phyloP scores from a whole-genome alignment of 768 basidiomycete genomes.

The Boletus sp. region DNA sequence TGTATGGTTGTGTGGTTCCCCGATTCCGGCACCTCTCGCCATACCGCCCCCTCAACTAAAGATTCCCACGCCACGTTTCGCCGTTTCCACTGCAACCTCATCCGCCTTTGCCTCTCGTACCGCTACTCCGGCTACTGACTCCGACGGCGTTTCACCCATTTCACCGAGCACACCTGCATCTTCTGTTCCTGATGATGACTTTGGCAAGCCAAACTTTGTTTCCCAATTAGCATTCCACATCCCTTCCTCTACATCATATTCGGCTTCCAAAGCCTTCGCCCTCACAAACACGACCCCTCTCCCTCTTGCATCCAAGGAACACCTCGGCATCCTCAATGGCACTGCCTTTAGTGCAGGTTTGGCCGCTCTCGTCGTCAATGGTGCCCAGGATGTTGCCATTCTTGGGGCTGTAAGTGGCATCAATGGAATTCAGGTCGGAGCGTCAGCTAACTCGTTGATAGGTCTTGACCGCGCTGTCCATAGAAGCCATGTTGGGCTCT shows the following conservation, averaged over 20 bases:
- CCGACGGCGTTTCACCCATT: slow-evolving; percentile 46
- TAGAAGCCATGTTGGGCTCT: slow-evolving; percentile 76
- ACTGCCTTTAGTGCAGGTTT: slow-evolving; percentile 83
- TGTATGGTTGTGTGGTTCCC: slow-evolving; percentile 51
- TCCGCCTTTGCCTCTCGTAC: slow-evolving; percentile 14
- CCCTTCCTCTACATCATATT: slow-evolving; percentile 7
- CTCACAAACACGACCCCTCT: slow-evolving; percentile 63
- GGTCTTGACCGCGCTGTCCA: slow-evolving; percentile 79
- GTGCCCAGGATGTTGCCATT: slow-evolving; percentile 65
- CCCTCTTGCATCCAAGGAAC: slow-evolving; percentile 70
- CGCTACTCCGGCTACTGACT: slow-evolving; percentile 18
- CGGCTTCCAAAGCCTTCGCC: slow-evolving; percentile 49
- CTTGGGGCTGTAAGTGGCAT: slow-evolving; percentile 40
- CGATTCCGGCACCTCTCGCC: slow-evolving; percentile 1
- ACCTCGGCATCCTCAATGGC: slow-evolving; percentile 80
- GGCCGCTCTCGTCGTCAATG: slow-evolving; percentile 70
- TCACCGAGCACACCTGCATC: slow-evolving; percentile 38
- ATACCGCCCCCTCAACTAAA: slow-evolving; percentile 10
- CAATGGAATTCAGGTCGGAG: background rate
- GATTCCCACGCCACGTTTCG: slow-evolving; percentile 13
- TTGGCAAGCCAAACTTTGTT: slow-evolving; percentile 3
- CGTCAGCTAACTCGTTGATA: slow-evolving; percentile 29
- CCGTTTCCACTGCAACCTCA: background rate
- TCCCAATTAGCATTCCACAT: background rate
- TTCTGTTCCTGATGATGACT: slow-evolving; percentile 25